Evolutionary conservation across 352 stramenopile genomes (phyloP).

Genomic region (Phytophthora pseudosyringae): DNA sequence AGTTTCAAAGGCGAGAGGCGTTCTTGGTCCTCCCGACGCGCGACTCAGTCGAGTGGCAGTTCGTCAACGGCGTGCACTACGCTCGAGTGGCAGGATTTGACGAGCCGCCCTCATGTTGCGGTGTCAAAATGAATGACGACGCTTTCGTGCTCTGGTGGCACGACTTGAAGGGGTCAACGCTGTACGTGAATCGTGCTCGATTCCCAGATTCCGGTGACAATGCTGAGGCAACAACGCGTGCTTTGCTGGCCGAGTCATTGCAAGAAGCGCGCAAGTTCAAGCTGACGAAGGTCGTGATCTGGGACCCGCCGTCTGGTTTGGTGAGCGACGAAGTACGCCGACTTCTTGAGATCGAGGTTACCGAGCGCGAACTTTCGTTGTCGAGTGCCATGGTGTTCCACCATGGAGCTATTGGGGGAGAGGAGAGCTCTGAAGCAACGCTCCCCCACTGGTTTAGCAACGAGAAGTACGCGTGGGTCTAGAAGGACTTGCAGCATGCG

Average conservation of each 20-base stretch:
- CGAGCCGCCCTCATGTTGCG: slow-evolving; percentile 42
- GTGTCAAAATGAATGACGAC: slow-evolving; percentile 51
- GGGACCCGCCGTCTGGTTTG: slow-evolving; percentile 44
- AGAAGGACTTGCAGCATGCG: too few species aligned
- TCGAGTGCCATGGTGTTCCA: slow-evolving; percentile 57
- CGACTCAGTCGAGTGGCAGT: slow-evolving; percentile 64
- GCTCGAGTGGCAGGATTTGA: slow-evolving; percentile 36
- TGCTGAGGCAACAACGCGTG: slow-evolving; percentile 12
- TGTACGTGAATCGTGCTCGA: slow-evolving; percentile 54
- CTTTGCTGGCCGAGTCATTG: slow-evolving; percentile 34
- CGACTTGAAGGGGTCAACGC: slow-evolving; percentile 45
- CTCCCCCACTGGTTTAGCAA: slow-evolving; percentile 53
- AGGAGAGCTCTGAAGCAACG: background rate
- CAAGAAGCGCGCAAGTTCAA: slow-evolving; percentile 45
- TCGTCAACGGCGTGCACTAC: slow-evolving; percentile 53
- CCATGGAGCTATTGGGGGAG: slow-evolving; percentile 8
- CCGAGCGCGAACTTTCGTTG: slow-evolving; percentile 48
- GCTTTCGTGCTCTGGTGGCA: slow-evolving; percentile 63
- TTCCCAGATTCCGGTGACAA: slow-evolving; percentile 36
- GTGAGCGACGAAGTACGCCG: slow-evolving; percentile 27
- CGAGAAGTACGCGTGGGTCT: slow-evolving; percentile 69
- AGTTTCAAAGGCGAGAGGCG: slow-evolving; percentile 37
- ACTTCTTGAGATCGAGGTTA: slow-evolving; percentile 36
- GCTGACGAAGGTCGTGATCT: slow-evolving; percentile 45
- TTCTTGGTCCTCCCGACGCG: slow-evolving; percentile 50